These are phyloP conservation scores for Mentha longifolia DNA, from an alignment of 257 asterid genomes.

Conservation along the genomic window DNA sequence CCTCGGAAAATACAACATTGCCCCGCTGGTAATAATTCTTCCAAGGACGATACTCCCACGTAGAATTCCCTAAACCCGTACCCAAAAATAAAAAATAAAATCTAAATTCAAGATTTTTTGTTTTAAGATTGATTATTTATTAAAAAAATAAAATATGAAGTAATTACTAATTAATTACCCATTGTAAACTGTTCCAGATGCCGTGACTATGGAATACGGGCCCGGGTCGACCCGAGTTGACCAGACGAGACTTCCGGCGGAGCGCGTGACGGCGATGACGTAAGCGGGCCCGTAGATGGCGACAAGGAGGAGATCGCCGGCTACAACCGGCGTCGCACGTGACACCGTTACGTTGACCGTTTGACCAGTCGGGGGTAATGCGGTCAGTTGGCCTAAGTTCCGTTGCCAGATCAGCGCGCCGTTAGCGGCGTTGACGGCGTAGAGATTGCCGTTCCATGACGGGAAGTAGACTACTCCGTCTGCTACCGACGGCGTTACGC, in stretches of 20 bases:
- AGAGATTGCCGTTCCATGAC: conserved; percentile 70
- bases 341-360: conserved; percentile 53
- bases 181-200: conserved; percentile 53
- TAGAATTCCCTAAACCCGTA: conserved; percentile 22
- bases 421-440: conserved; percentile 56
- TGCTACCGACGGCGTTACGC: conserved; percentile 70
- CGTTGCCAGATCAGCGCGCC: conserved; percentile 68
- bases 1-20: conserved; percentile 75
- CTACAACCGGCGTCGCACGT: conserved; percentile 69
- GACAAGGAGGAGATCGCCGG: conserved; percentile 49
- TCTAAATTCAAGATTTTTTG: not conserved
- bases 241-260: conserved; percentile 63
- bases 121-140: no score
- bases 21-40: conserved; percentile 44
- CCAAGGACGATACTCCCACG: conserved; percentile 74
- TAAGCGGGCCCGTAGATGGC: conserved; percentile 67
- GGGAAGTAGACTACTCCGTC: conserved; percentile 66
- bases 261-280: conserved; percentile 55
- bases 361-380: conserved; percentile 45
- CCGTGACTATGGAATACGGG: conserved; percentile 49
- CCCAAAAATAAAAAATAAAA: no score
- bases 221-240: conserved; percentile 54
- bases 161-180: conserved; percentile 31
- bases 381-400: conserved; percentile 55
- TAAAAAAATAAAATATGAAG: not conserved